Base-by-base conservation (phyloP, 805 yeast species). In the Candida loeiensis region DNA sequence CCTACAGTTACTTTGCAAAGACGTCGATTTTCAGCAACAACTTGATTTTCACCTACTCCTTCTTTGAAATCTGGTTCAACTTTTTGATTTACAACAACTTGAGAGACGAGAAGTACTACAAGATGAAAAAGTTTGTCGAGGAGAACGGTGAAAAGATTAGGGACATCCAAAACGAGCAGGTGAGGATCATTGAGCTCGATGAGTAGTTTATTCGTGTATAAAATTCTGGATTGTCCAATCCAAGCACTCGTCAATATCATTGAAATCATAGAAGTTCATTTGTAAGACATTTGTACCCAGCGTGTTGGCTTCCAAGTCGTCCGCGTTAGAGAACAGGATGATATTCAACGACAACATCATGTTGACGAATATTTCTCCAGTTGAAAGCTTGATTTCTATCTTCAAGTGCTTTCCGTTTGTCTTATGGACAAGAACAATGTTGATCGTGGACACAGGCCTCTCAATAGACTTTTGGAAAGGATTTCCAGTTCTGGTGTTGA, bases 61-160 rank as follows among this genome's bases (percentile, higher is more conserved):
- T 83, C 45, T 51, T 76, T 46, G 93, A 84, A 56, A 71, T 82
- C 22, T 84, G 90, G 88, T 66, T 79, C 51, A 78, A 80, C 50
- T 77, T 81, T 43, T 61, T 83, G 47, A 69, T 81, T 24, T 82
- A 71, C 57, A 76, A 73, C 53, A 71, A 81, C 31, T 63, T 84
- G 44, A 74, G 79, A 51, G 89, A 83, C 45, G 91, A 83, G 51
- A 77, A 72, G 51, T 68, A 70, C 44, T 65, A 67, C 43, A 67
- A 74, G 43, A 63, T 71, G 39, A 75, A 76, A 48, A 56, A 61
- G 41, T 66, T 56, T 43, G 51, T 66, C 24, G 64, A 64, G 46
- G 66, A 66, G 38, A 64, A 68, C 42, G 68, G 58, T 11, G 69
- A 62, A 7, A 62, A 61, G 38, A 54, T 66, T 40, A 49, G 52